Evolutionary conservation across 768 basidiomycete genomes (phyloP).

Genomic region (Lentinula guzmanii): DNA sequence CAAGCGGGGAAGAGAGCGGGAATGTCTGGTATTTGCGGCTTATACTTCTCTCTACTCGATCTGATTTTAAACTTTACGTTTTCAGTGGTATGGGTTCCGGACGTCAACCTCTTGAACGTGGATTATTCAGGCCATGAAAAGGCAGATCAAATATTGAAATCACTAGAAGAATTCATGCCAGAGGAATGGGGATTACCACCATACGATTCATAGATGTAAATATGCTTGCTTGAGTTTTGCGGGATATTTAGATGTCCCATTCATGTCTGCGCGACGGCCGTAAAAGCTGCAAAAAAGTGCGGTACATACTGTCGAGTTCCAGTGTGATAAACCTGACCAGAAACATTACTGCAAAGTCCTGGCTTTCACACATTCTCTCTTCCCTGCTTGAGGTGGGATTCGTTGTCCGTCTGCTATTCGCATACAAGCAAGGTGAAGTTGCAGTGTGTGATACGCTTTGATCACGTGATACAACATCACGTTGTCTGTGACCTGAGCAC

Average conservation of each 20-base stretch:
- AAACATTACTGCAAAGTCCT: no score
- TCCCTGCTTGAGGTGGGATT: no score
- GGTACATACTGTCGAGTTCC: no score
- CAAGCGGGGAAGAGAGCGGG: conserved; percentile 80
- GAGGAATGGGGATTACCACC: conserved; percentile 82
- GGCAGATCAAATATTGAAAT: conserved; percentile 54
- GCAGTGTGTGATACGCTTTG: no score
- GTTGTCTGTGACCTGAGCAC: background rate
- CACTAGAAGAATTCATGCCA: conserved; percentile 71
- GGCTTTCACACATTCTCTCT: no score
- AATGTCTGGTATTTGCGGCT: conserved; percentile 61
- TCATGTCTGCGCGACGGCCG: no score
- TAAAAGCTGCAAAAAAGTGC: no score
- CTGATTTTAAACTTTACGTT: background rate
- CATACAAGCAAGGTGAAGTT: no score
- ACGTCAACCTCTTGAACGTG: conserved; percentile 54
- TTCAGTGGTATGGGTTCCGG: conserved; percentile 82
- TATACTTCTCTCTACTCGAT: background rate
- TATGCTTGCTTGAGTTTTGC: no score
- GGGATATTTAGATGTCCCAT: no score
- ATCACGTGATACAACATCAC: background rate
- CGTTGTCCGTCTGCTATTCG: no score
- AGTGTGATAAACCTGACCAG: no score
- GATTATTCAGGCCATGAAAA: conserved; percentile 40
- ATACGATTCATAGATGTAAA: conserved; percentile 25